phyloP scores from a whole-genome alignment of 805 yeast genomes.

The Torulaspora indica region DNA sequence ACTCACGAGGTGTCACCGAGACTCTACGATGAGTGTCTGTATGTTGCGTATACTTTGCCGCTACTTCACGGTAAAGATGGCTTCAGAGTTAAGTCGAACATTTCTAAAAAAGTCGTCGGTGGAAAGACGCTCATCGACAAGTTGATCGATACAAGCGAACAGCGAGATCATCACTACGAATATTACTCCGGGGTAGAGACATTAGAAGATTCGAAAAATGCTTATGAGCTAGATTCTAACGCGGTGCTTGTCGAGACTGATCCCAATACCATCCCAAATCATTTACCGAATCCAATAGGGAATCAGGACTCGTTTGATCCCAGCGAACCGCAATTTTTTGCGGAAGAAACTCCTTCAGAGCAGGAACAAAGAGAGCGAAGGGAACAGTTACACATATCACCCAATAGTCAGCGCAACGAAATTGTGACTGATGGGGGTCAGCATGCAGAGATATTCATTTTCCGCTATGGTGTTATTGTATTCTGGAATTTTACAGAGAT shows the following conservation, averaged over 20 bases:
- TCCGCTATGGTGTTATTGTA: conserved; percentile 93
- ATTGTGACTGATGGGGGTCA: conserved; percentile 29
- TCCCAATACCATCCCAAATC: conserved; percentile 23
- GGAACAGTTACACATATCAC: conserved; percentile 13
- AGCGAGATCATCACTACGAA: conserved; percentile 86
- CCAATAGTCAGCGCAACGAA: conserved; percentile 18
- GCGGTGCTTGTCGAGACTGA: conserved; percentile 20
- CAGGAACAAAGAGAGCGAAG: conserved; percentile 20
- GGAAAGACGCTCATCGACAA: conserved; percentile 59
- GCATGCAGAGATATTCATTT: conserved; percentile 84
- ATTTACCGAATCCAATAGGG: conserved; percentile 25
- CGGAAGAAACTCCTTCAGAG: conserved; percentile 38
- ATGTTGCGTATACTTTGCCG: conserved; percentile 85
- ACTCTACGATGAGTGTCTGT: conserved; percentile 86
- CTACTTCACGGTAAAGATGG: conserved; percentile 80
- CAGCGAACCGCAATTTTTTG: conserved; percentile 86
- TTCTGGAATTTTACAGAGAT: conserved; percentile 94
- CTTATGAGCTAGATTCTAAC: conserved; percentile 36
- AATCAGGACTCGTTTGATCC: conserved; percentile 71
- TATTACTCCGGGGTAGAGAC: conserved; percentile 75
- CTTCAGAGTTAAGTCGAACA: conserved; percentile 66
- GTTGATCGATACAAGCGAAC: conserved; percentile 74
- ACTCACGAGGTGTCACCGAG: conserved; percentile 84
- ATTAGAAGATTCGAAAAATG: conserved; percentile 49
- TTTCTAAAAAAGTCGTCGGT: conserved; percentile 37